These are phyloP conservation scores for Trichoderma asperelloides DNA, from an alignment of 495 filamentous ascomycete species.

Conservation along the genomic window DNA sequence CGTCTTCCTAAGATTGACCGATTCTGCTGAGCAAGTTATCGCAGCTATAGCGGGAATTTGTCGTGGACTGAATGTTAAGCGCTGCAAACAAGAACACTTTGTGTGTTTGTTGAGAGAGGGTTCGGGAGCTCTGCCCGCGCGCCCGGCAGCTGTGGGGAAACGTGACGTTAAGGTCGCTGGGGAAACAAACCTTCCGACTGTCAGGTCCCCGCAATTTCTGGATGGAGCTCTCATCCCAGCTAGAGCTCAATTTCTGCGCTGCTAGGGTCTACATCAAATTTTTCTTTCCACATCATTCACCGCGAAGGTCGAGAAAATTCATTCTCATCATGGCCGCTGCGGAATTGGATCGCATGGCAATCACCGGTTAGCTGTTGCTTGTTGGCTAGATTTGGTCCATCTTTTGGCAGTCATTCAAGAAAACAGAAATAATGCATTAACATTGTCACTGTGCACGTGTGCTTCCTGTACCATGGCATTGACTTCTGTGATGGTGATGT, in stretches of 20 bases:
- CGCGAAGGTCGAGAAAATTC: background rate
- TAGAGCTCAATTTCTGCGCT: background rate
- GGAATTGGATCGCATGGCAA: background rate
- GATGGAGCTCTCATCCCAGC: background rate
- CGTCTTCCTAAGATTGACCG: too few relatives aligned
- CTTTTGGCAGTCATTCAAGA: background rate
- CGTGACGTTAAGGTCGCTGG: slow-evolving; percentile 6
- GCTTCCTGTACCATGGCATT: slow-evolving; percentile 7
- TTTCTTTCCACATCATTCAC: background rate
- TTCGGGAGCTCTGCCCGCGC: background rate
- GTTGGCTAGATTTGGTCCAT: background rate
- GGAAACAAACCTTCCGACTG: background rate
- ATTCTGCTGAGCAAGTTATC: too few relatives aligned
- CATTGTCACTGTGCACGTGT: background rate
- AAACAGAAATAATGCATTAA: background rate
- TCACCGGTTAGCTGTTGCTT: background rate
- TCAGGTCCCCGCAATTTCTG: slow-evolving; percentile 1
- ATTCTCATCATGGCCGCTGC: background rate
- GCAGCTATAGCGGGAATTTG: too few relatives aligned
- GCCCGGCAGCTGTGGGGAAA: background rate
- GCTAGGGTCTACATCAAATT: background rate
- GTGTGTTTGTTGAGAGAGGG: background rate
- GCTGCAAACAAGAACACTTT: background rate
- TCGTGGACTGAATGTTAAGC: background rate
- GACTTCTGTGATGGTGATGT: background rate